A percentile compares a stretch with the other conserved stretches of the same genome.
Evolutionary conservation across 257 asterid genomes (phyloP).

Genomic region (Capsicum chinense): DNA sequence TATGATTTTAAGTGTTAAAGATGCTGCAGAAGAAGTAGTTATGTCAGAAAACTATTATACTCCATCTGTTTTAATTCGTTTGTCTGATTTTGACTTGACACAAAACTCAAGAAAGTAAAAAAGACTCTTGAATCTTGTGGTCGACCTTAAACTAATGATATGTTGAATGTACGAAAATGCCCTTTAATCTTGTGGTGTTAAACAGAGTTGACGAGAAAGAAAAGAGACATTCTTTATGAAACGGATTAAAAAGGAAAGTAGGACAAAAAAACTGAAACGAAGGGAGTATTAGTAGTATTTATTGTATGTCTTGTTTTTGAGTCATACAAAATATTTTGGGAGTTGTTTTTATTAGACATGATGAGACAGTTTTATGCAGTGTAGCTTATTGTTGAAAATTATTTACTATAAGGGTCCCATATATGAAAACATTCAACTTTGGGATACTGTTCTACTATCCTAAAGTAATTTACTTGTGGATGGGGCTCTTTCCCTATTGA

Average conservation of each 20-base stretch:
- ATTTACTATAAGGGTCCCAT: slow-evolving; percentile 27
- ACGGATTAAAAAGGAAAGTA: too few species aligned
- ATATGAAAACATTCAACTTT: not conserved
- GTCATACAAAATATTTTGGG: slow-evolving; percentile 9
- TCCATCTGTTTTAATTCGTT: not conserved
- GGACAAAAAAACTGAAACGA: not conserved
- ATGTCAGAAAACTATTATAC: too few species aligned
- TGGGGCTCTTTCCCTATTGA: slow-evolving; percentile 8
- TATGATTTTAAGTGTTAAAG: not conserved
- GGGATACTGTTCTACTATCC: not conserved
- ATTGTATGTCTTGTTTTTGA: slow-evolving; percentile 16
- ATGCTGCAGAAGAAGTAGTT: too few species aligned
- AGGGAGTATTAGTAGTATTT: not conserved
- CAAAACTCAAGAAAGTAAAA: too few species aligned
- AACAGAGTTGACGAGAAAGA: too few species aligned
- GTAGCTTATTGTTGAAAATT: slow-evolving; percentile 15
- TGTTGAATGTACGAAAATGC: too few species aligned
- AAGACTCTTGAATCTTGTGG: too few species aligned
- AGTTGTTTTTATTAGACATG: slow-evolving; percentile 13
- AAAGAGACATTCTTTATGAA: too few species aligned
- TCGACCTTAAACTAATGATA: too few species aligned
- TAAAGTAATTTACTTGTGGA: not conserved
- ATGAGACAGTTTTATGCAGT: slow-evolving; percentile 12
- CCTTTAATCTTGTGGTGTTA: too few species aligned
- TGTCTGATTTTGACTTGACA: too few species aligned